phyloP scores from a whole-genome alignment of 306 rosid genomes.

The Rosa rugosa region DNA sequence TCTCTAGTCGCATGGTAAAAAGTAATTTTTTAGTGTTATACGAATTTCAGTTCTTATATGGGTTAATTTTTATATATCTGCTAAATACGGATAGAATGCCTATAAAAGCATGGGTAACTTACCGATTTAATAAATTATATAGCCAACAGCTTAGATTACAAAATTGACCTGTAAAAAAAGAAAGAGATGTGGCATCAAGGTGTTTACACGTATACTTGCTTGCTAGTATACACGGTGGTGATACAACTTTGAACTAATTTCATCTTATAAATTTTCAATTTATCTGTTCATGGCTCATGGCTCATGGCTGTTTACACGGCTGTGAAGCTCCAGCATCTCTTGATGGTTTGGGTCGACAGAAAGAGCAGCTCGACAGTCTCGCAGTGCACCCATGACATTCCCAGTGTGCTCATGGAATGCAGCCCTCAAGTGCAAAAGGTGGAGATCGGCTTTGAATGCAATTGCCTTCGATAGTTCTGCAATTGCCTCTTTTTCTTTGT shows the following conservation, averaged over 20 bases:
- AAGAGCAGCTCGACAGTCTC: constrained; percentile 95
- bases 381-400: constrained; percentile 66
- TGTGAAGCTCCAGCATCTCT: constrained; percentile 91
- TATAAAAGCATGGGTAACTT: no score
- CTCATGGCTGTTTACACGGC: constrained; percentile 78
- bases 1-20: neutral
- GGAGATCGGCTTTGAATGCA: constrained; percentile 87
- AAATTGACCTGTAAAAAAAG: constrained; percentile 22
- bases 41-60: neutral
- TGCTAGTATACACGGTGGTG: constrained; percentile 32
- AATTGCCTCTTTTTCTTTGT: constrained; percentile 77
- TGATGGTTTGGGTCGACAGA: constrained; percentile 91
- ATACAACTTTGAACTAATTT: constrained; percentile 6
- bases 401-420: constrained; percentile 91
- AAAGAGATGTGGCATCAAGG: neutral
- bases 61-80: neutral
- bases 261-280: neutral
- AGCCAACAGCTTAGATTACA: constrained; percentile 36
- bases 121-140: constrained; percentile 23
- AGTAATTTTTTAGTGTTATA: neutral
- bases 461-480: constrained; percentile 82
- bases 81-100: no score
- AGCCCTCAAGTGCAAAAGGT: constrained; percentile 87
- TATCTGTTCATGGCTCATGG: constrained; percentile 13
- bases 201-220: constrained; percentile 4